Conservation (phyloP, 1,139 yeast species). For the Yamadazyma dushanensis region DNA sequence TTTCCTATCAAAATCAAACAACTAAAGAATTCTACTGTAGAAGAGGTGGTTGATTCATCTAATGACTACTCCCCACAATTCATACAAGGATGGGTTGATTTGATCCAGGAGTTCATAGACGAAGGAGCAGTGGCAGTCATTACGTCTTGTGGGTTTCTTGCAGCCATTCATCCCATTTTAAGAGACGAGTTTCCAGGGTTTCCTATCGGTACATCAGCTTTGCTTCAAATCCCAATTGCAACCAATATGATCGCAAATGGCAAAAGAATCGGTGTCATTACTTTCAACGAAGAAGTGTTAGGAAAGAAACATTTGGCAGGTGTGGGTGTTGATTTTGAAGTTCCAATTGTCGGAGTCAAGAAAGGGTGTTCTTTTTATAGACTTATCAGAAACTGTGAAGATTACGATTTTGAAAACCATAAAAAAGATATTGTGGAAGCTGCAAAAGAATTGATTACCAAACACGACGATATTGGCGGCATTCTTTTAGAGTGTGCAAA, state of each 20-base stretch:
- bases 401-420: constrained; percentile 19
- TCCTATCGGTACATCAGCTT: constrained; percentile 28
- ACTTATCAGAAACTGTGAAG: constrained; percentile 19
- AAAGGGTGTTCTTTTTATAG: constrained; percentile 20
- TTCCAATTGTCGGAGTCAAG: constrained; percentile 19
- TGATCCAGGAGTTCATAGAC: constrained; percentile 14
- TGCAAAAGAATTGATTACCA: constrained; percentile 14
- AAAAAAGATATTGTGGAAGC: constrained; percentile 12
- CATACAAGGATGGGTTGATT: constrained; percentile 16
- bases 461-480: constrained; percentile 18
- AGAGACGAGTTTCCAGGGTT: constrained; percentile 17
- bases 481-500: constrained; percentile 27
- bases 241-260: constrained; percentile 16
- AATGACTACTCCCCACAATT: constrained; percentile 15
- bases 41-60: constrained; percentile 15
- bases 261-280: constrained; percentile 25
- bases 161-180: constrained; percentile 23
- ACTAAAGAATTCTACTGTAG: constrained; percentile 17
- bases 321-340: constrained; percentile 20
- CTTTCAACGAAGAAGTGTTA: constrained; percentile 23
- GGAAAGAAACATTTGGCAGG: constrained; percentile 25
- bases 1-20: constrained; percentile 19
- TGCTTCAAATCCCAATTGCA: constrained; percentile 27
- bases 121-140: constrained; percentile 21
- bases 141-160: constrained; percentile 24